Evolutionary conservation across 31 red algal genomes (phyloP).

Genomic region (Asparagopsis taxiformis): DNA sequence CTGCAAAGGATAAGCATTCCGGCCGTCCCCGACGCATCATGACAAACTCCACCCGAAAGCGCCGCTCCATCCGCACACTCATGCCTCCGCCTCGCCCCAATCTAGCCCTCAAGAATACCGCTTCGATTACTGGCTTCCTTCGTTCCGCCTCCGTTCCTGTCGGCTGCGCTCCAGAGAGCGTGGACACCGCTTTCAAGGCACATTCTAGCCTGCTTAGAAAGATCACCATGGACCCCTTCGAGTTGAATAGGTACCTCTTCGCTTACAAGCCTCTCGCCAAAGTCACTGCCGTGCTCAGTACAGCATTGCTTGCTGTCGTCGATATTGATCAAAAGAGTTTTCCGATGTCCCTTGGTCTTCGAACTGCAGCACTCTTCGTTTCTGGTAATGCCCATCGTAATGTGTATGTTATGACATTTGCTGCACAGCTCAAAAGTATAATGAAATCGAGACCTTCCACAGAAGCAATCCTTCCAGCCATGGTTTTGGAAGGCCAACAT

Average conservation of each 20-base stretch:
- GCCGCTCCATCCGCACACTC: conserved; percentile 22
- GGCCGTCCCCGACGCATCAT: conserved; percentile 15
- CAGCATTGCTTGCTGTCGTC: conserved; percentile 13
- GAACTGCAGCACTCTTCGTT: conserved; percentile 60
- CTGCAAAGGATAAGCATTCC: neutral
- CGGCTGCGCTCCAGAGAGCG: conserved; percentile 33
- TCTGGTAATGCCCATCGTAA: conserved; percentile 56
- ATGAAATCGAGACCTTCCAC: conserved; percentile 32
- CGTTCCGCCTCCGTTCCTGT: conserved; percentile 29
- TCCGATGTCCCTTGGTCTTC: conserved; percentile 49
- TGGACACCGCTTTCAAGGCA: conserved; percentile 58
- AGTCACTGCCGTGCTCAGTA: conserved; percentile 43
- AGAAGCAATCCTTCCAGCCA: conserved; percentile 27
- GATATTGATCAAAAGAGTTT: conserved; percentile 45
- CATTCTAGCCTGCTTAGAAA: conserved; percentile 28
- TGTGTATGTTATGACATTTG: conserved; percentile 60
- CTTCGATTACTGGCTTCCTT: conserved; percentile 59
- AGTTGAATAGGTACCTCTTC: conserved; percentile 63
- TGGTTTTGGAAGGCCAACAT: conserved; percentile 46
- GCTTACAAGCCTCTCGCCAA: conserved; percentile 59
- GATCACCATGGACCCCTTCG: conserved; percentile 56
- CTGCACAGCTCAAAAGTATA: conserved; percentile 62
- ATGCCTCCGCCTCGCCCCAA: conserved; percentile 32
- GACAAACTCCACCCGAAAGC: conserved; percentile 13
- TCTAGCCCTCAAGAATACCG: conserved; percentile 37